A percentile compares a stretch with the other conserved stretches of the same genome.
phyloP scores from a whole-genome alignment of 345 rosid genomes.

The Murraya paniculata region DNA sequence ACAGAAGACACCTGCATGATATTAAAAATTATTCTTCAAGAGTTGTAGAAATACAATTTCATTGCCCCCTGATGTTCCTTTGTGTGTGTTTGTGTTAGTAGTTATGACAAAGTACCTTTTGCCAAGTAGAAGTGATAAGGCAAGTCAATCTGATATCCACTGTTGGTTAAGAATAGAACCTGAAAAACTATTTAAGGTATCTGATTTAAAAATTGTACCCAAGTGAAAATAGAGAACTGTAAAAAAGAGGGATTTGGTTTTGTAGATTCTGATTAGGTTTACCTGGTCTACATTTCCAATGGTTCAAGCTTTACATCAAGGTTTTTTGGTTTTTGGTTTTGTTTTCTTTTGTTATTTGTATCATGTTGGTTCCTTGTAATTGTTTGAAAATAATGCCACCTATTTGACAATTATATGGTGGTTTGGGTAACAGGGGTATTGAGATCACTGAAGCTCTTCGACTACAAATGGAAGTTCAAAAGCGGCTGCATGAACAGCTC shows the following conservation, averaged over 20 bases:
- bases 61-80: background rate
- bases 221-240: background rate
- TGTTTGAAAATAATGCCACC: background rate
- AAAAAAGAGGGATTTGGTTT: background rate
- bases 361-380: constrained; percentile 1
- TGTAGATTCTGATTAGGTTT: background rate
- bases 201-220: background rate
- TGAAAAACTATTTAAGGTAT: background rate
- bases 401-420: background rate
- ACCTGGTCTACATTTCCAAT: background rate
- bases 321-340: background rate
- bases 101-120: background rate
- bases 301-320: background rate
- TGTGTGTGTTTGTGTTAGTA: background rate
- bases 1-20: background rate
- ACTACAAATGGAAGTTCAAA: constrained; percentile 91
- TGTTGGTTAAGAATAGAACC: background rate
- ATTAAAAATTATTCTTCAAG: background rate
- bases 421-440: constrained; percentile 49
- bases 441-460: constrained; percentile 84
- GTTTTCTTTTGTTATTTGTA: too few species aligned
- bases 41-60: background rate
- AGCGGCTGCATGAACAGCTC: constrained; percentile 86
- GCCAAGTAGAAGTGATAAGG: background rate
- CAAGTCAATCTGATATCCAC: background rate